Evolutionary conservation across 768 basidiomycete genomes (phyloP).

Genomic region (Suillus subluteus): DNA sequence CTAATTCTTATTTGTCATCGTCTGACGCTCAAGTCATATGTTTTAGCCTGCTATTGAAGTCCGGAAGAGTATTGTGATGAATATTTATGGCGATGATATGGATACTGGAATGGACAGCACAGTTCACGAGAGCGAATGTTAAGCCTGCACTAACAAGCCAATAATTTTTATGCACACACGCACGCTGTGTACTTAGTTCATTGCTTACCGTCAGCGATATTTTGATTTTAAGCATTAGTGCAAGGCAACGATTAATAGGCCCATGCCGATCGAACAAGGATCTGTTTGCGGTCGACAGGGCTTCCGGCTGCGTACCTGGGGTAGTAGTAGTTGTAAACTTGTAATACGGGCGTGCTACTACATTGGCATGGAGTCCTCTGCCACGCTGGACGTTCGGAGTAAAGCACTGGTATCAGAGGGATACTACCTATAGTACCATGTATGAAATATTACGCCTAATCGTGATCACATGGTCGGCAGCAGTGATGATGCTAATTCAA

Average conservation of each 20-base stretch:
- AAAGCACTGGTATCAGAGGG: too few species aligned
- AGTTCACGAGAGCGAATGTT: neutral
- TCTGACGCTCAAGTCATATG: neutral
- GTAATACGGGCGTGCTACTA: neutral
- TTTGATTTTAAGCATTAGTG: neutral
- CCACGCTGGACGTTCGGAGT: too few species aligned
- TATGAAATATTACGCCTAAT: neutral
- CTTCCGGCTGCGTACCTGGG: too few species aligned
- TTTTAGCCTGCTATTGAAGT: slow-evolving; percentile 7
- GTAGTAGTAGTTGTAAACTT: neutral
- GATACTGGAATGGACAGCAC: neutral
- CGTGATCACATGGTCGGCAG: neutral
- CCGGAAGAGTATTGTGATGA: neutral
- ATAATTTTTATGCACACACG: neutral
- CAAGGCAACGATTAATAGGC: neutral
- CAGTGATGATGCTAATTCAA: too few species aligned
- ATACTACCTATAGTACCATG: too few species aligned
- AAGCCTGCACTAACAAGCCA: neutral
- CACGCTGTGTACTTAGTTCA: neutral
- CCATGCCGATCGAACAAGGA: neutral
- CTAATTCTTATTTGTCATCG: neutral
- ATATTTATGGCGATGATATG: neutral
- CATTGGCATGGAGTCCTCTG: too few species aligned
- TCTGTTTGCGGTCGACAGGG: neutral
- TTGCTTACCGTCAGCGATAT: neutral